Evolutionary conservation across 2,329 filamentous ascomycete genomes (phyloP).

Genomic region (Colletotrichum cuscutae): DNA sequence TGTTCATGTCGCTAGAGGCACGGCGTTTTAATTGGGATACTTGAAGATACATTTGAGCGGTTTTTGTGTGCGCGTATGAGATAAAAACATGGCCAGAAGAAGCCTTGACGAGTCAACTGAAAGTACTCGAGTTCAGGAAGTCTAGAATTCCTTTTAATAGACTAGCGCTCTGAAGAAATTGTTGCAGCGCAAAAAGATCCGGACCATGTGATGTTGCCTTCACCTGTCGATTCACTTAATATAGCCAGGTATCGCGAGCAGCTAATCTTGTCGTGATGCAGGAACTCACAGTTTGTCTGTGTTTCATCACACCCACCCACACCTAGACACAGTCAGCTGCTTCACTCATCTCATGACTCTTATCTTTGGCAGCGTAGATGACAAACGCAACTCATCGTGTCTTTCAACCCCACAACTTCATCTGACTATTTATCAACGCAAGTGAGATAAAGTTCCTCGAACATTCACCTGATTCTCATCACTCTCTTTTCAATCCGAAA

Average conservation of each 20-base stretch:
- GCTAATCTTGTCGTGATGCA: too few species aligned
- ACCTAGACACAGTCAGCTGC: too few species aligned
- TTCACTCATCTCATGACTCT: too few species aligned
- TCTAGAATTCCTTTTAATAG: slow-evolving; percentile 3
- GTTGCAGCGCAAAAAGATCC: neutral
- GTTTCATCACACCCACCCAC: too few species aligned
- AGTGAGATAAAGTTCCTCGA: too few species aligned
- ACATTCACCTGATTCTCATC: too few species aligned
- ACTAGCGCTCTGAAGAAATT: slow-evolving; percentile 9
- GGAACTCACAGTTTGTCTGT: too few species aligned
- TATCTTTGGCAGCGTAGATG: too few species aligned
- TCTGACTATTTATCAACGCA: too few species aligned
- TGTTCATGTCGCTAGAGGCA: slow-evolving; percentile 3
- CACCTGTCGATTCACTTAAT: neutral
- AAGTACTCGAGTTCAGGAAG: neutral
- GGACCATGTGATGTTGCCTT: neutral
- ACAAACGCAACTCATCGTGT: too few species aligned
- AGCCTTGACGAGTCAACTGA: neutral
- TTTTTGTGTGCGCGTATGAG: slow-evolving; percentile 1
- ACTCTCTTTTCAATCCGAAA: too few species aligned
- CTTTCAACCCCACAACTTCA: too few species aligned
- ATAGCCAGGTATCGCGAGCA: neutral
- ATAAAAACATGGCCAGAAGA: slow-evolving; percentile 14
- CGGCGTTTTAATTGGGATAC: slow-evolving; percentile 13
- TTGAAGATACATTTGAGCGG: slow-evolving; percentile 24